These are phyloP conservation scores for Pythium scleroteichum DNA, from an alignment of 352 stramenopile species.

Conservation along the genomic window DNA sequence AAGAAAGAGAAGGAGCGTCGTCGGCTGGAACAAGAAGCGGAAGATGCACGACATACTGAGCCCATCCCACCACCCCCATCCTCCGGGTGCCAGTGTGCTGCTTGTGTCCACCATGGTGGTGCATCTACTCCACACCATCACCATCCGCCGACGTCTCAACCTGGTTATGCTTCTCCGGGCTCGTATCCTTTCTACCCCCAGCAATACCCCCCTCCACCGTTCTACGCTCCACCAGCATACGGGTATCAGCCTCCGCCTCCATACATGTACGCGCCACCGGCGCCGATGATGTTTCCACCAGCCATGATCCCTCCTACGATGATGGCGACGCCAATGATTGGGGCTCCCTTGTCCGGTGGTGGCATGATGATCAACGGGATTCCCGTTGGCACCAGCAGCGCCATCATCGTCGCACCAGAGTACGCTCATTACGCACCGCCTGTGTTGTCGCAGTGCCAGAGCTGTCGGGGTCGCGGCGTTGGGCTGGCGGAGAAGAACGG, in stretches of 20 bases:
- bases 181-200: conserved; percentile 11
- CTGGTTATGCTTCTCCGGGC: not conserved
- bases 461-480: conserved; percentile 53
- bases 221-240: conserved; percentile 13
- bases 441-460: conserved; percentile 50
- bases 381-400: conserved; percentile 2
- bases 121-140: not conserved
- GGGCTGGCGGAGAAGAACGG: conserved; percentile 72
- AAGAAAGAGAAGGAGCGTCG: conserved; percentile 31
- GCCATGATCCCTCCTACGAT: not conserved
- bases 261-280: conserved; percentile 11
- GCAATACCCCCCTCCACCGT: conserved; percentile 1
- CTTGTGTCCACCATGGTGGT: conserved; percentile 1
- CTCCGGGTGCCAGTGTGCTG: conserved; percentile 9
- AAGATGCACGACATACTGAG: conserved; percentile 22
- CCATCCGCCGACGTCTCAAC: conserved; percentile 2
- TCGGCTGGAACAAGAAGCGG: conserved; percentile 24
- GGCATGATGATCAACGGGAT: conserved; percentile 4
- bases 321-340: conserved; percentile 1
- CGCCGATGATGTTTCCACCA: conserved; percentile 11
- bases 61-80: not conserved
- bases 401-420: conserved; percentile 6
- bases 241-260: conserved; percentile 5
- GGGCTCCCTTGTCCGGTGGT: not conserved
- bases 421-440: conserved; percentile 24